A percentile compares a stretch with the other conserved stretches of the same genome.
phyloP scores from a whole-genome alignment of 345 rosid genomes.

The Linum trigynum region DNA sequence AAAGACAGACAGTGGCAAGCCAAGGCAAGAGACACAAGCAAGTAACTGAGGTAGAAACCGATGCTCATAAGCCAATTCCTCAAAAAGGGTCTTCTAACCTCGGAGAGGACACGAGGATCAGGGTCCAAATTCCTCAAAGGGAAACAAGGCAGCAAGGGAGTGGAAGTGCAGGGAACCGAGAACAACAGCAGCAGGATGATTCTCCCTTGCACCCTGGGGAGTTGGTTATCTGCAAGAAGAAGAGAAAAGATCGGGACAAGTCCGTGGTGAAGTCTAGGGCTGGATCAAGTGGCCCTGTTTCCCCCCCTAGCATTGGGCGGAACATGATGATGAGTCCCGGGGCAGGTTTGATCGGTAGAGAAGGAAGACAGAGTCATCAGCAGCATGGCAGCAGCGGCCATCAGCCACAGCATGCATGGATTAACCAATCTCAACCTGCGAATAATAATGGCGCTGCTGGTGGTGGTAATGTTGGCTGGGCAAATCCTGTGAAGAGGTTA shows the following conservation, averaged over 20 bases:
- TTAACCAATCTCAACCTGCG: conserved; percentile 52
- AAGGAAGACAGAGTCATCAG: conserved; percentile 39
- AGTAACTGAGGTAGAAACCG: conserved; percentile 51
- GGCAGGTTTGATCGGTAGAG: conserved; percentile 42
- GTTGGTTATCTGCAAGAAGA: conserved; percentile 94
- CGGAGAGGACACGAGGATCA: conserved; percentile 59
- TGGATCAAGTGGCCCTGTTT: conserved; percentile 63
- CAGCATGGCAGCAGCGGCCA: conserved; percentile 13
- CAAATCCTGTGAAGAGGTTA: conserved; percentile 93
- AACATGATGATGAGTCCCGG: conserved; percentile 48
- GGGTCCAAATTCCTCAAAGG: conserved; percentile 58
- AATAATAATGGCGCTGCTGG: conserved; percentile 29
- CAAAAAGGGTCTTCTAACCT: conserved; percentile 33
- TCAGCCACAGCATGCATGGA: conserved; percentile 53
- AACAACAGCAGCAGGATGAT: conserved; percentile 49
- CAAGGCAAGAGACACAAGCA: conserved; percentile 58
- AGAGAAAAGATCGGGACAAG: conserved; percentile 96
- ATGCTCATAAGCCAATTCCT: conserved; percentile 37
- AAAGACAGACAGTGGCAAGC: conserved; percentile 39
- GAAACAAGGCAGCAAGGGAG: conserved; percentile 49
- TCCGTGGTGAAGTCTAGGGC: conserved; percentile 45
- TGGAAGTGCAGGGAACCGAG: conserved; percentile 40
- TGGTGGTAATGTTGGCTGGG: conserved; percentile 80
- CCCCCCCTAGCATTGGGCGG: conserved; percentile 66
- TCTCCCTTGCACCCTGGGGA: conserved; percentile 87